Conservation (phyloP, 805 yeast genomes). For the Saccharomycopsis sp. region DNA sequence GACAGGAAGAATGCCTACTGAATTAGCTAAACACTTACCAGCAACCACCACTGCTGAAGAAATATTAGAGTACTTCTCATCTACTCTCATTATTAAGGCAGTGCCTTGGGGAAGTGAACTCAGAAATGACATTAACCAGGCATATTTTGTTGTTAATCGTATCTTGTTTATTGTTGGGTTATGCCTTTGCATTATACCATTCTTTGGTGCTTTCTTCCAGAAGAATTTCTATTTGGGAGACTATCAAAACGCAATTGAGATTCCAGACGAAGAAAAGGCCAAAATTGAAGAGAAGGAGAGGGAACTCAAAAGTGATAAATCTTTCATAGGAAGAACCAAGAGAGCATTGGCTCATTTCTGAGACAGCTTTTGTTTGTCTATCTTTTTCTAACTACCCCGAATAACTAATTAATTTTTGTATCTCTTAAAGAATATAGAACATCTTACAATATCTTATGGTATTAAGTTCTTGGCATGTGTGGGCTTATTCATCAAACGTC, state of each 20-base stretch:
- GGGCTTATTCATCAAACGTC: too few relatives aligned
- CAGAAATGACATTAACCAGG: conserved; percentile 31
- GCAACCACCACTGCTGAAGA: conserved; percentile 23
- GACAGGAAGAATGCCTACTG: conserved; percentile 29
- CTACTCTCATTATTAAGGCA: conserved; percentile 24
- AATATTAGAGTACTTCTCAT: conserved; percentile 23
- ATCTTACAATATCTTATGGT: too few relatives aligned
- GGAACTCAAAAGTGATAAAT: neutral
- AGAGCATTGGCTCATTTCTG: neutral
- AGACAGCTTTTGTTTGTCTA: neutral
- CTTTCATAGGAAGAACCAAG: neutral
- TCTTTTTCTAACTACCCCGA: too few relatives aligned
- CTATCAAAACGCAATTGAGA: conserved; percentile 26
- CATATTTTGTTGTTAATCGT: conserved; percentile 29
- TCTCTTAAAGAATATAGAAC: too few relatives aligned
- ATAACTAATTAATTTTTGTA: too few relatives aligned
- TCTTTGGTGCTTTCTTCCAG: conserved; percentile 31
- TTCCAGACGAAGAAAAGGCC: conserved; percentile 25
- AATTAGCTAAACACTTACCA: conserved; percentile 29
- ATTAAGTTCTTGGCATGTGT: too few relatives aligned
- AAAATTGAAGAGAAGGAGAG: neutral
- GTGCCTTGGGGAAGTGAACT: conserved; percentile 26
- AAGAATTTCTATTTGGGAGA: conserved; percentile 33
- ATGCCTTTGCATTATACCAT: conserved; percentile 28
- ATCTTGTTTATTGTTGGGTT: conserved; percentile 28